phyloP scores from a whole-genome alignment of 1,284 basidiomycete species.

The Takashimella tepidaria region DNA sequence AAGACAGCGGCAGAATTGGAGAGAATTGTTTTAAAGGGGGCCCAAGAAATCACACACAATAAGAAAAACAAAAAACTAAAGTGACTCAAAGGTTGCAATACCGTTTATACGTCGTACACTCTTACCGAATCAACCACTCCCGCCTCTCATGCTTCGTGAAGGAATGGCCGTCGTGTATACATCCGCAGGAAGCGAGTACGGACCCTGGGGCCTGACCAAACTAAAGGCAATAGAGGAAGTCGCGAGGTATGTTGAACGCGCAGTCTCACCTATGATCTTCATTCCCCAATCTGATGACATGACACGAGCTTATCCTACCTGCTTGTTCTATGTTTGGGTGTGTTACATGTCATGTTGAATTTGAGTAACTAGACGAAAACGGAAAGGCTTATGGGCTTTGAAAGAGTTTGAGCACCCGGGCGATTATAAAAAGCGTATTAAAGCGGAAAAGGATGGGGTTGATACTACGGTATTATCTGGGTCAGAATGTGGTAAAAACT shows the following conservation, averaged over 20 bases:
- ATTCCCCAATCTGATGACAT: background rate
- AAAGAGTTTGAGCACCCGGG: conserved; percentile 61
- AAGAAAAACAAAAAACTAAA: background rate
- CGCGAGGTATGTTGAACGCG: conserved; percentile 57
- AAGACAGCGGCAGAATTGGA: too few species aligned
- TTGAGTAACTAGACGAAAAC: conserved; percentile 46
- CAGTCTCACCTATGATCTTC: background rate
- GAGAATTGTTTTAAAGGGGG: too few species aligned
- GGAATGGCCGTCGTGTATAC: conserved; percentile 72
- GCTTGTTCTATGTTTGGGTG: background rate
- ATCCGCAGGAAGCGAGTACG: conserved; percentile 72
- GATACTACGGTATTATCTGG: background rate
- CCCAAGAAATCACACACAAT: too few species aligned
- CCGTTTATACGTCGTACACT: conserved; percentile 49
- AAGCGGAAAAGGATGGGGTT: conserved; percentile 23
- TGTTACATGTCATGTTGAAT: too few species aligned
- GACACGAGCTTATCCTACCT: background rate
- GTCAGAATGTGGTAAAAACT: background rate
- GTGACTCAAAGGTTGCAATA: conserved; percentile 58
- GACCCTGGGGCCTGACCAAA: conserved; percentile 58
- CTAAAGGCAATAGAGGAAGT: conserved; percentile 58
- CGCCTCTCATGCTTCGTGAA: conserved; percentile 68
- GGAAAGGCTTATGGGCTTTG: conserved; percentile 68
- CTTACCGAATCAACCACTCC: conserved; percentile 56
- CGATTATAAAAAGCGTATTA: conserved; percentile 67